Base-by-base conservation (phyloP, 768 basidiomycete species). In the Lactarius pseudohatsudake region DNA sequence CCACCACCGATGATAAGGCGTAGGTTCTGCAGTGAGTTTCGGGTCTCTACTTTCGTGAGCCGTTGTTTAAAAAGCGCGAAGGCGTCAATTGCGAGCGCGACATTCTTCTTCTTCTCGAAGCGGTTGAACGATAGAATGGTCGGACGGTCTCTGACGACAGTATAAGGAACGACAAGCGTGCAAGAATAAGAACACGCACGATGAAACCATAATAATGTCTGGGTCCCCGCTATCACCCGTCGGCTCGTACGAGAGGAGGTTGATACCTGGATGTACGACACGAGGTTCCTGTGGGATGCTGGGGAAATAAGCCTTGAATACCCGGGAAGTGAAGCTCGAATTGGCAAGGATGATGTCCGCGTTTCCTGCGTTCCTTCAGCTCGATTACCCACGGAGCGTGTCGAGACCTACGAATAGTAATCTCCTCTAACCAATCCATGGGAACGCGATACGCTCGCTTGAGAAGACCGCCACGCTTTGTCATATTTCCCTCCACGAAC, bases 41-140 rank as follows among this genome's bases (percentile, higher is more conserved):
- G 66, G 64, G 20, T 10, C 45, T 30, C 67, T 71, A 56, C 36
- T 30, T 18, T 41, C 7, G 66, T 62, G 15, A 76, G 60, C 18
- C 70, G 74, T 54, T 75, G 76, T 50, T 78, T 77, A 43, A 93
- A 75, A 15, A 78, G 75, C 1, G 90, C 86, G 72, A 95, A 98
- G 0, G 96, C 80, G 53, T 86, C 77, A 8, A 98, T 80, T 0
- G 96, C 97, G 2, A 99, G 81, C 1, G 84, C 84, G 0, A 82
- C 83, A 71, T 98, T 96, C 79, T 99, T 99, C 81, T 98, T 98
- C 72, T 83, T 86, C 77, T 99, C 97, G 73, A 96, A 98, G 2
- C 96, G 90, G 75, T 99, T 98, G 41, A 98, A 79, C 5, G 96
- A 93, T 0, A 98, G 73, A 4, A 98, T 76, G 0, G 92, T 94